Base-by-base conservation (phyloP, 257 asterid species). In the Scutellaria minor region DNA sequence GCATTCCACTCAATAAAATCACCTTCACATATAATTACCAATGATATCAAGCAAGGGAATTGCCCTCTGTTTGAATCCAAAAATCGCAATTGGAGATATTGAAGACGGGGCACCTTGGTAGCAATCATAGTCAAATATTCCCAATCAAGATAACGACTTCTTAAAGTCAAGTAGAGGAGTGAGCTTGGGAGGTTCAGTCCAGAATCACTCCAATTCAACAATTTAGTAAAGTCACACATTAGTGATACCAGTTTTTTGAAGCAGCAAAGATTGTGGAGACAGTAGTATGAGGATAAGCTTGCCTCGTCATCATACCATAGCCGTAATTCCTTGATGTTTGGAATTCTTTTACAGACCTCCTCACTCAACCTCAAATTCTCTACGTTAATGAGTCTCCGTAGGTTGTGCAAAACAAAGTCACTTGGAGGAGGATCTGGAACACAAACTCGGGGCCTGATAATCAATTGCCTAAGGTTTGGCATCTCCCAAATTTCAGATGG, bases 401-500 rank as follows among this genome's bases (percentile, higher is more conserved):
- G 37, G 52, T 60, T 60, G 0, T 12, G 27, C 62, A 60, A 48
- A 11, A 60, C 12, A 1, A 18, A 6, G 11, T 3, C 37, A 31
- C 37, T 31, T 31, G 37, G 37, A 31, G 37, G 37, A 31, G 37
- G 37, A 31, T 31, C 5, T 31, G 37, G 37, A 31, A 31, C 37
- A 31, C 37, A 31, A 39, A 1, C 27, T 24, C 27, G 27, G 27
- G 27, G 27, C 11, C 42, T 15, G 13, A 24, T 3, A 6, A 12
- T 6, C 0, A 69, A n/a, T 42, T 69, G 65, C 54, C 74, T 55
- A 69, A 69, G 65, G 5, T 41, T 52, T n/a, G 53, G 1, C 73
- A 68, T 68, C 53, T 39, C 35, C 73, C 73, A 68, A 52, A 69
- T 55, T 37, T 69, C 74, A 27, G 14, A 22, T 1, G 66, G 56